These are phyloP conservation scores for Arthrinium puccinioides DNA, from an alignment of 2,329 filamentous ascomycete genomes.

Conservation along the genomic window DNA sequence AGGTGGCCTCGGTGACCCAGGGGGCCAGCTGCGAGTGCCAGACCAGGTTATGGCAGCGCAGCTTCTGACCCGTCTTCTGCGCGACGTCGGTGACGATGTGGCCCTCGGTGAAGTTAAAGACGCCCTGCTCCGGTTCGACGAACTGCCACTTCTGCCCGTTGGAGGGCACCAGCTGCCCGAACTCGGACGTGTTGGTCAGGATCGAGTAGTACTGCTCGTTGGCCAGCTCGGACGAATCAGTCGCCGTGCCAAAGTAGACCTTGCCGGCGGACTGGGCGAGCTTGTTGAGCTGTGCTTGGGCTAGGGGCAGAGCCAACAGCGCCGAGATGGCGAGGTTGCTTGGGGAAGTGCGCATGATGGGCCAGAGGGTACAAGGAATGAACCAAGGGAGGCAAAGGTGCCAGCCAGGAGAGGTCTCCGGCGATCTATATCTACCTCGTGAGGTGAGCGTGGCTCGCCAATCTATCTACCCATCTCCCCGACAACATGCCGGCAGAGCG, in stretches of 20 bases:
- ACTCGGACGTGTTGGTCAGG: conserved; percentile 47
- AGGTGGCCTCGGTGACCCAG: conserved; percentile 28
- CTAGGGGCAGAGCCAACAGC: too few species aligned
- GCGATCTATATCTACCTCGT: too few species aligned
- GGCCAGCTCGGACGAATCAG: conserved; percentile 48
- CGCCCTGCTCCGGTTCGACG: conserved; percentile 47
- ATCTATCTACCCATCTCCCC: too few species aligned
- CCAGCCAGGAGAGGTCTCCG: too few species aligned
- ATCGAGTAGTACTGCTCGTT: conserved; percentile 50
- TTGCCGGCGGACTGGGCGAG: conserved; percentile 50
- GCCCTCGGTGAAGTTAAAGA: conserved; percentile 51
- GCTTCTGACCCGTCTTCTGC: conserved; percentile 37
- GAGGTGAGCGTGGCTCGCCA: too few species aligned
- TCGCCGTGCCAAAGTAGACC: conserved; percentile 58
- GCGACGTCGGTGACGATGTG: conserved; percentile 45
- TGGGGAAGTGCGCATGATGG: too few species aligned
- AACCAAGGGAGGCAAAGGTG: too few species aligned
- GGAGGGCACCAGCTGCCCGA: conserved; percentile 57
- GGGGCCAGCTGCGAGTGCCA: conserved; percentile 13
- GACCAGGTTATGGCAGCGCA: conserved; percentile 53
- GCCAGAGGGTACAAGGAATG: too few species aligned
- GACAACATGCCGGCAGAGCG: too few species aligned
- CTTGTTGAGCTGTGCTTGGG: conserved; percentile 39
- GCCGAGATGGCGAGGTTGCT: too few species aligned
- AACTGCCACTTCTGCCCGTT: conserved; percentile 60